Conservation (phyloP, 805 yeast genomes). For the Deakozyma indianensis region DNA sequence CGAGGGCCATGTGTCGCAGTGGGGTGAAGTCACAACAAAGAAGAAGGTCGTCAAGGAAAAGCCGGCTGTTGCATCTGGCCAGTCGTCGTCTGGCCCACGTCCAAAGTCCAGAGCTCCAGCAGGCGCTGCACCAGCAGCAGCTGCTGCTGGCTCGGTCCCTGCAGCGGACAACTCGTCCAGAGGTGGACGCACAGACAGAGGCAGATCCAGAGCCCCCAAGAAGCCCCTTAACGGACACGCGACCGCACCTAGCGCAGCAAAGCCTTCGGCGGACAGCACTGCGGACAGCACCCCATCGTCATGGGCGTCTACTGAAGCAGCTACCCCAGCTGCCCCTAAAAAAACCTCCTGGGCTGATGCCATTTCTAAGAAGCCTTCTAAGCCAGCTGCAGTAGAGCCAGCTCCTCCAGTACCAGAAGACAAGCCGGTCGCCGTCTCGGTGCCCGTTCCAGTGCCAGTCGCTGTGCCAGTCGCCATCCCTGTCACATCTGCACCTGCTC, state of each 20-base stretch:
- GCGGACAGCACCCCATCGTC: constrained; percentile 5
- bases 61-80: constrained; percentile 11
- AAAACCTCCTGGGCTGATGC: constrained; percentile 1
- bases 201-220: constrained; percentile 10
- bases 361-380: constrained; percentile 3
- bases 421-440: constrained; percentile 7
- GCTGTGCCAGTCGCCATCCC: constrained; percentile 5
- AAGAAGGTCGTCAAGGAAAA: constrained; percentile 13
- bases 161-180: constrained; percentile 10
- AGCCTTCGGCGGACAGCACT: constrained; percentile 12
- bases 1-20: constrained; percentile 76
- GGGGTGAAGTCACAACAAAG: constrained; percentile 64
- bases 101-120: constrained; percentile 2
- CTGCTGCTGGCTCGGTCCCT: not conserved
- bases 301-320: not conserved
- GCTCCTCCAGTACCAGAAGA: constrained; percentile 7
- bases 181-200: constrained; percentile 11
- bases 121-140: not conserved
- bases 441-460: constrained; percentile 5
- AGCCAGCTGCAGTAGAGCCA: constrained; percentile 8
- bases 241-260: constrained; percentile 11
- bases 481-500: constrained; percentile 3
- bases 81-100: constrained; percentile 9
- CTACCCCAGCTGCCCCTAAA: not conserved
- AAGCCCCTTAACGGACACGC: constrained; percentile 6